These are phyloP conservation scores for Apiospora arundinis DNA, from an alignment of 2,329 filamentous ascomycete species.

Conservation along the genomic window DNA sequence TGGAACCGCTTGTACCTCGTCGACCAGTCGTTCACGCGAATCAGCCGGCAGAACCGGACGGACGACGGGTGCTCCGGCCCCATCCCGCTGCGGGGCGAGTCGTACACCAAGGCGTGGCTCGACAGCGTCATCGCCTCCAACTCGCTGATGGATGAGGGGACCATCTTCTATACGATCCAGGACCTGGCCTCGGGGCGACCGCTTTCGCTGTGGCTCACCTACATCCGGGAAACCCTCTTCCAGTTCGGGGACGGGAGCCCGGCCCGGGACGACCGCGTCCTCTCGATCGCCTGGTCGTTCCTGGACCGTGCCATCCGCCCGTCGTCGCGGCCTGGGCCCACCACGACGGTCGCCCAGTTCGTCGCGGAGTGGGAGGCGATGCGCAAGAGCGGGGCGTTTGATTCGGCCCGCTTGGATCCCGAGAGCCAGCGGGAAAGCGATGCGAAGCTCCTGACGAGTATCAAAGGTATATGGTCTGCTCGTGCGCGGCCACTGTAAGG, in stretches of 20 bases:
- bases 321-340: constrained; percentile 25
- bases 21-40: constrained; percentile 33
- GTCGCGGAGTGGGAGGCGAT: constrained; percentile 30
- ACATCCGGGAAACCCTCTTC: constrained; percentile 29
- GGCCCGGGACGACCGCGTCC: constrained; percentile 32
- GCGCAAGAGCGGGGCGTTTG: constrained; percentile 28
- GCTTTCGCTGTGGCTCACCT: constrained; percentile 33
- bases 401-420: constrained; percentile 27
- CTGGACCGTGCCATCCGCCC: constrained; percentile 36
- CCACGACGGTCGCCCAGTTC: constrained; percentile 31
- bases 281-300: constrained; percentile 38
- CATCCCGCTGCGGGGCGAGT: constrained; percentile 32
- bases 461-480: not conserved
- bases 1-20: constrained; percentile 34
- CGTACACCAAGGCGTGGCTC: constrained; percentile 31
- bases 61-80: constrained; percentile 23
- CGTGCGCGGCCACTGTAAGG: not conserved
- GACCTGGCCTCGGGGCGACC: constrained; percentile 30
- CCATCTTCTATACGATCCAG: constrained; percentile 34
- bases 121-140: constrained; percentile 30
- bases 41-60: constrained; percentile 27
- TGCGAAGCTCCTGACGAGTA: not conserved
- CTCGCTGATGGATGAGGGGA: constrained; percentile 28
- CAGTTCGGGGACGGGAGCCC: constrained; percentile 27
- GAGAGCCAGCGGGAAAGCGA: constrained; percentile 27